A percentile compares a stretch with the other conserved stretches of the same genome.
phyloP scores from a whole-genome alignment of 176 grass and related monocot species.

The Eremochloa ophiuroides region DNA sequence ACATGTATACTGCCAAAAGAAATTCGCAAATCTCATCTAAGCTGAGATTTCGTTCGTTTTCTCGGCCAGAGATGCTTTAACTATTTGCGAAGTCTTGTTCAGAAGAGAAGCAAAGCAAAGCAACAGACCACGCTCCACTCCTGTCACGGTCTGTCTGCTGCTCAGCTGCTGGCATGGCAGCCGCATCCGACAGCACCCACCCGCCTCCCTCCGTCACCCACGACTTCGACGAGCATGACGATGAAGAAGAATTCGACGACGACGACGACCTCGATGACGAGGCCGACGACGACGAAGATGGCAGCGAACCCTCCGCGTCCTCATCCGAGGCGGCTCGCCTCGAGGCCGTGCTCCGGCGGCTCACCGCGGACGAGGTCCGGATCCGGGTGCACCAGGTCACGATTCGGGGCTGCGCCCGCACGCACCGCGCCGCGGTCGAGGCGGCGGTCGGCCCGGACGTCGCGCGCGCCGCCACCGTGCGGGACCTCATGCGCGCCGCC shows the following conservation, averaged over 20 bases:
- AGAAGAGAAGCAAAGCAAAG: background rate
- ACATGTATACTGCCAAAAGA: too few relatives aligned
- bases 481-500: constrained; percentile 70
- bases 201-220: background rate
- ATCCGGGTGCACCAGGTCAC: constrained; percentile 69
- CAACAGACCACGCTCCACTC: background rate
- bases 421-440: constrained; percentile 43
- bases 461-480: constrained; percentile 52
- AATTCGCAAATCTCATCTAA: too few relatives aligned
- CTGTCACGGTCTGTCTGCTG: too few relatives aligned
- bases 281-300: background rate
- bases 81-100: background rate
- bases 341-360: constrained; percentile 50
- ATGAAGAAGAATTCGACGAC: constrained; percentile 20
- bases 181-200: background rate
- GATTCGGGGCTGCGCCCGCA: constrained; percentile 58
- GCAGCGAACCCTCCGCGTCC: background rate
- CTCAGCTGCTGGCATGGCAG: constrained; percentile 1
- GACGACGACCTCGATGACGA: background rate
- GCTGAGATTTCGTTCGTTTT: too few relatives aligned
- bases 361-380: constrained; percentile 57
- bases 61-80: background rate
- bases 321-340: constrained; percentile 28
- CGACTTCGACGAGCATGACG: background rate
- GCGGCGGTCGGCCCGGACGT: constrained; percentile 55